A percentile compares a stretch with the other conserved stretches of the same genome.
phyloP scores from a whole-genome alignment of 768 basidiomycete species.

The Phaffia tasmanica region DNA sequence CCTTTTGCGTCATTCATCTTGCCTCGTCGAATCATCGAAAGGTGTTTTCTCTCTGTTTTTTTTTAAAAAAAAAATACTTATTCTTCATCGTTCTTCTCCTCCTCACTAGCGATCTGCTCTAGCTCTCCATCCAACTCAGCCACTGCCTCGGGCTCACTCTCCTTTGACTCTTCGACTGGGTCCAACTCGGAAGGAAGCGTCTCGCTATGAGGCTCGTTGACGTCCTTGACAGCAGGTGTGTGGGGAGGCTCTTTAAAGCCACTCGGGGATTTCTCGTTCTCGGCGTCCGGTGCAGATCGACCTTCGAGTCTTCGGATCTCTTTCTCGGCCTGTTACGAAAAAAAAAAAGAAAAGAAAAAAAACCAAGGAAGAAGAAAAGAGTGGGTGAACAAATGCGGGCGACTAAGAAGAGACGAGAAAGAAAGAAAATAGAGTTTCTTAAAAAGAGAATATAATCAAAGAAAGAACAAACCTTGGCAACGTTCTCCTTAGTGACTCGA shows the following conservation, averaged over 20 bases:
- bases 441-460: not conserved
- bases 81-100: constrained; percentile 16
- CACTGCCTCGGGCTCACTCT: constrained; percentile 13
- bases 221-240: constrained; percentile 14
- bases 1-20: too few species aligned
- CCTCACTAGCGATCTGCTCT: constrained; percentile 14
- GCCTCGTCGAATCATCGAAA: too few species aligned
- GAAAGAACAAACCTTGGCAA: not conserved
- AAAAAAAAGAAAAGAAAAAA: too few species aligned
- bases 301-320: constrained; percentile 24
- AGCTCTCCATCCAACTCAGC: constrained; percentile 20
- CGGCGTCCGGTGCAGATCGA: constrained; percentile 3
- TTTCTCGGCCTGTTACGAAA: not conserved
- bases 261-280: not conserved
- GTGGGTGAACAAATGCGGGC: not conserved
- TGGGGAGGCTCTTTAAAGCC: constrained; percentile 12
- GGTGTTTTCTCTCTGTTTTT: not conserved
- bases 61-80: not conserved
- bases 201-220: not conserved
- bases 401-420: not conserved
- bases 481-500: constrained; percentile 35
- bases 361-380: not conserved
- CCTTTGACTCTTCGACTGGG: constrained; percentile 1
- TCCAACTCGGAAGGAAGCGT: constrained; percentile 16
- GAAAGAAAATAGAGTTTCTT: constrained; percentile 2